Evolutionary conservation across 2,329 filamentous ascomycete genomes (phyloP), one percentile per base, ranked within the genome.

Genomic region (Claviceps humidiphila): DNA sequence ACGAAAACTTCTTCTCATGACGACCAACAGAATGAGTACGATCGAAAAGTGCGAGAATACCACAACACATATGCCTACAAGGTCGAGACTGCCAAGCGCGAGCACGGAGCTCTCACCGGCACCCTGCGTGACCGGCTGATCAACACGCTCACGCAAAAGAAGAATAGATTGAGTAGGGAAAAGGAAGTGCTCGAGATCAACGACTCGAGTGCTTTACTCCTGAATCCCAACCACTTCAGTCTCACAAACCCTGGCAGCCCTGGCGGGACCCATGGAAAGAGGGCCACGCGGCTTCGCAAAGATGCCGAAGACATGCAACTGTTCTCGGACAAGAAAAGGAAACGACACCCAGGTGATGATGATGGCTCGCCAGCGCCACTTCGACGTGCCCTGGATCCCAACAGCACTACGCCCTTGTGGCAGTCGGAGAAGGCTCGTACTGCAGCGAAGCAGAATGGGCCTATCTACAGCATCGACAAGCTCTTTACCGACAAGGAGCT

Each of bases 401-500:
- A 74, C 52, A 76, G 71, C 58, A 80, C 75, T 34, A 84, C 81
- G 1, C 73, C 80, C 6, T 68, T 83, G 24, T 84, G 80, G 80
- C 77, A 80, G 60, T 77, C 73, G 49, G 81, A 84, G 58, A 76
- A 78, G 61, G 68, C 80, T 50, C 71, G 74, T 57, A 68, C 70
- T 53, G 68, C 71, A 51, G 69, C 76, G 53, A 77, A 77, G 61
- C 75, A 80, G 59, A 74, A 77, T 20, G 80, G 78, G 8, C 75
- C 79, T 0, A 67, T 81, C 1, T 84, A 82, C 63, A 84, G 77
- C 62, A 77, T 85, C 54, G 81, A 85, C 59, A 84, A 84, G 68
- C 74, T 85, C 40, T 85, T 85, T 49, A 85, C 81, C 0, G 82
- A 85, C 59, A 84, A 82, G 65, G 82, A 85, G 66, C 72, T 85